Evolutionary conservation across 2,329 filamentous ascomycete species (phyloP).

Genomic region (Gliomastix tumulicola): DNA sequence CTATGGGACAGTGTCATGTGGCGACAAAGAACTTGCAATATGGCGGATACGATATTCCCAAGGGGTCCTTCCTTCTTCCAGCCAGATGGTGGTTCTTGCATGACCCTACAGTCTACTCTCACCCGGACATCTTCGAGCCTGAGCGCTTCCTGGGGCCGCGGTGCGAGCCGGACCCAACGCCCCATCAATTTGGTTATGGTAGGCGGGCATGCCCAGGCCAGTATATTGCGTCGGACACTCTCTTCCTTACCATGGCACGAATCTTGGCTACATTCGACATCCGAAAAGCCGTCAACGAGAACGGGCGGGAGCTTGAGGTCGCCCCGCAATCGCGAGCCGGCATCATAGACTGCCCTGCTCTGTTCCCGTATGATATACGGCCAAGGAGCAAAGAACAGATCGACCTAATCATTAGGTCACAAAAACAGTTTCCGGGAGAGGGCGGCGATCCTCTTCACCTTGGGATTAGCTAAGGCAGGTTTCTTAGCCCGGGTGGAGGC

Average conservation of each 20-base stretch:
- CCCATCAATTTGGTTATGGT: slow-evolving; percentile 9
- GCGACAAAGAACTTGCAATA: slow-evolving; percentile 19
- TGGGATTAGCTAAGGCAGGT: too few species aligned
- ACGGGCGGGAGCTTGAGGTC: slow-evolving; percentile 12
- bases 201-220: slow-evolving; percentile 11
- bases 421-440: too few species aligned
- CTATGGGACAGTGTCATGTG: slow-evolving; percentile 27
- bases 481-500: too few species aligned
- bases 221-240: slow-evolving; percentile 8
- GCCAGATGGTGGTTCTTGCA: slow-evolving; percentile 14
- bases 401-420: too few species aligned
- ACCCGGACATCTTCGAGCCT: slow-evolving; percentile 3
- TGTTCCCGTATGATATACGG: too few species aligned
- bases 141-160: slow-evolving; percentile 3
- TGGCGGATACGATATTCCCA: slow-evolving; percentile 15
- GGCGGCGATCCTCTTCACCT: too few species aligned
- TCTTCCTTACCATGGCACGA: slow-evolving; percentile 19
- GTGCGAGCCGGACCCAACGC: slow-evolving; percentile 7
- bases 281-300: slow-evolving; percentile 20
- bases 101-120: slow-evolving; percentile 1
- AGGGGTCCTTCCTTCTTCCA: slow-evolving; percentile 14
- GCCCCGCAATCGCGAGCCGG: too few species aligned
- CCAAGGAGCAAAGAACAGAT: too few species aligned
- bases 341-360: too few species aligned
- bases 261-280: slow-evolving; percentile 32